These are phyloP conservation scores for Mixia osmundae DNA, from an alignment of 1,284 basidiomycete species.

Conservation along the genomic window DNA sequence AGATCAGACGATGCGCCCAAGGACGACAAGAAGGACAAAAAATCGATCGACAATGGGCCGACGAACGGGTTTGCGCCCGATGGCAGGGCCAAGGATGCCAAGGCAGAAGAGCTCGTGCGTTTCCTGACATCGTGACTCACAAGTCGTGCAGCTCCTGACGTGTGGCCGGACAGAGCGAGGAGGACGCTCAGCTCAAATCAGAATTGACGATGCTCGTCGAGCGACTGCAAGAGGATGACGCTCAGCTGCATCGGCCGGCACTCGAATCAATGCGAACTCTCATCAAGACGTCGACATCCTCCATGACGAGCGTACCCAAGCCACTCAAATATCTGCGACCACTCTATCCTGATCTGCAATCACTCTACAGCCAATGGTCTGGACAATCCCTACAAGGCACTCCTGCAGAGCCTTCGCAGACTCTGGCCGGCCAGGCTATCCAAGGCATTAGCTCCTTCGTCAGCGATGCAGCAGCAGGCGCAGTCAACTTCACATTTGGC, in stretches of 20 bases:
- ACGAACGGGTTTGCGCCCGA: too few relatives aligned
- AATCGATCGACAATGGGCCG: too few relatives aligned
- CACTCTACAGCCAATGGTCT: slow-evolving; percentile 48
- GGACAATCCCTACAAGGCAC: slow-evolving; percentile 38
- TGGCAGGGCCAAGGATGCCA: too few relatives aligned
- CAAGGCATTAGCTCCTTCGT: slow-evolving; percentile 1
- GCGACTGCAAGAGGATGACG: slow-evolving; percentile 74
- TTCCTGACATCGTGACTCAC: too few relatives aligned
- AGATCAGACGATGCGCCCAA: too few relatives aligned
- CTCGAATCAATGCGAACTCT: slow-evolving; percentile 82
- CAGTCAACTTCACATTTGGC: neutral
- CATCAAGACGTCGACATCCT: slow-evolving; percentile 89
- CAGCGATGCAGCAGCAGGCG: neutral
- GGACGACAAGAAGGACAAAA: too few relatives aligned
- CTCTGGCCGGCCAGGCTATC: neutral
- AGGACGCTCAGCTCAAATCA: slow-evolving; percentile 77
- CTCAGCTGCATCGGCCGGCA: slow-evolving; percentile 61
- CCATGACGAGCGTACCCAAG: slow-evolving; percentile 99
- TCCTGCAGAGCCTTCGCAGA: too few relatives aligned
- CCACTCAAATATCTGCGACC: slow-evolving; percentile 95
- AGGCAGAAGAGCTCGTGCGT: too few relatives aligned
- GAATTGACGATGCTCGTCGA: slow-evolving; percentile 97
- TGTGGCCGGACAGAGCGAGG: slow-evolving; percentile 44
- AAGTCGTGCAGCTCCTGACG: too few relatives aligned
- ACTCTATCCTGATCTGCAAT: slow-evolving; percentile 71